Evolutionary conservation across 2,329 filamentous ascomycete genomes (phyloP), one percentile per base, ranked within the genome.

Genomic region (Leptoxyphium fumago): DNA sequence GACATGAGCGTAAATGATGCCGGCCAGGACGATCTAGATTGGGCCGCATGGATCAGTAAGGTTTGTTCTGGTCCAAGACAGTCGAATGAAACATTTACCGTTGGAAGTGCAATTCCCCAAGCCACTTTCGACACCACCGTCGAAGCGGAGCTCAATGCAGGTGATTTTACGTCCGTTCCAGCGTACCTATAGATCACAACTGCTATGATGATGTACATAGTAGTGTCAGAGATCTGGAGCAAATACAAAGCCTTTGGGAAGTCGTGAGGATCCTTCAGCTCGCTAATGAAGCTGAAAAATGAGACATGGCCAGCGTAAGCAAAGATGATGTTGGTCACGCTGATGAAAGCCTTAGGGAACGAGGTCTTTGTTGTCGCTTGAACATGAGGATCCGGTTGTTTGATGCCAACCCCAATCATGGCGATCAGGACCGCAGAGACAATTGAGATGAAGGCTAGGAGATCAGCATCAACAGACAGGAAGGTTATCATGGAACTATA

Each of bases 321-420:
- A 48, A 86, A 80, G 46, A 82, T 71, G 42, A 85, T 84, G 62
- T 84, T 84, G 55, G 70, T 72, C 34, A 82, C 71, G 21, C 74
- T 71, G 11, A 76, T 68, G 55, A 82, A 80, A 15, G 67, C 76
- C 28, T 73, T 66, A 39, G 67, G 65, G 34, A 82, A 59, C 15
- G 44, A 47, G 17, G 52, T 36, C 2, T 40, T 42, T 5, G 49
- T 46, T 2, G 50, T 56, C 66, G 41, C 64, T 61, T 7, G 44
- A 71, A 62, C 17, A 63, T 45, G 29, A 56, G 61, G 55, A 29
- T 53, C 53, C 7, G 68, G 68, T 41, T 66, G 65, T 17, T 63
- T 52, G 39, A 82, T 62, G 3, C 76, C 78, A 5, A 82, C 74
- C 7, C 71, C 77, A 50, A 82, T 70, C 67, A 85, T 81, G 47